Evolutionary conservation across 2,329 filamentous ascomycete species (phyloP).

Genomic region (Alternaria sp.): DNA sequence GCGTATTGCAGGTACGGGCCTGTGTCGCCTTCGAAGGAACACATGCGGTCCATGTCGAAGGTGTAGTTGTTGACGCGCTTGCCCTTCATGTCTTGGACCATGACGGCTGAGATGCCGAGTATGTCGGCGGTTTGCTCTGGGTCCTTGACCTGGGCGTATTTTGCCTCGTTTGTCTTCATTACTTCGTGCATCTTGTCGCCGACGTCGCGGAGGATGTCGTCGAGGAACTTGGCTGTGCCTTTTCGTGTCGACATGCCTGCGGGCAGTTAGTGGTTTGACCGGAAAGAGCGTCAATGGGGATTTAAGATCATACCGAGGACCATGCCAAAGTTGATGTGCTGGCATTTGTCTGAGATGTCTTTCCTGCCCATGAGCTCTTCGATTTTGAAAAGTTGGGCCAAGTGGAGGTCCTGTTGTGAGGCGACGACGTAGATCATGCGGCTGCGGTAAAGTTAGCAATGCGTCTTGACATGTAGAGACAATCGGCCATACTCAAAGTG

Average conservation of each 20-base stretch:
- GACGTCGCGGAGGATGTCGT: constrained; percentile 65
- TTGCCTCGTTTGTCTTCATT: constrained; percentile 88
- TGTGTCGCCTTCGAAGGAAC: constrained; percentile 83
- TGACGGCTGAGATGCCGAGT: constrained; percentile 91
- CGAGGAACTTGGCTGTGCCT: constrained; percentile 64
- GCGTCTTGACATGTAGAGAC: background rate
- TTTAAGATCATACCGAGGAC: constrained; percentile 58
- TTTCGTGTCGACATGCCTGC: constrained; percentile 67
- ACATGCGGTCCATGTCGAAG: constrained; percentile 84
- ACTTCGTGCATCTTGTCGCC: constrained; percentile 97
- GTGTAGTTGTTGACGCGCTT: constrained; percentile 78
- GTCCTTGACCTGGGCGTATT: constrained; percentile 89
- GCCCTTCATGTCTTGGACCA: constrained; percentile 97
- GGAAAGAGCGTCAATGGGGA: background rate
- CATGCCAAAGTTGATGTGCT: constrained; percentile 73
- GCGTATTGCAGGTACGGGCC: constrained; percentile 87
- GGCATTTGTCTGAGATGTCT: constrained; percentile 66
- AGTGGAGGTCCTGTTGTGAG: constrained; percentile 69
- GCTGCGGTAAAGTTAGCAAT: constrained; percentile 21
- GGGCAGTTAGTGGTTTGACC: background rate
- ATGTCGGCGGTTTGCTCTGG: constrained; percentile 84
- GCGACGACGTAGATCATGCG: constrained; percentile 75
- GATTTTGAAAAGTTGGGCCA: constrained; percentile 72
- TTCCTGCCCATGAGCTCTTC: constrained; percentile 68
- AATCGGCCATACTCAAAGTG: constrained; percentile 60